phyloP scores from a whole-genome alignment of 768 basidiomycete species.

The Pleurotus pulmonarius region DNA sequence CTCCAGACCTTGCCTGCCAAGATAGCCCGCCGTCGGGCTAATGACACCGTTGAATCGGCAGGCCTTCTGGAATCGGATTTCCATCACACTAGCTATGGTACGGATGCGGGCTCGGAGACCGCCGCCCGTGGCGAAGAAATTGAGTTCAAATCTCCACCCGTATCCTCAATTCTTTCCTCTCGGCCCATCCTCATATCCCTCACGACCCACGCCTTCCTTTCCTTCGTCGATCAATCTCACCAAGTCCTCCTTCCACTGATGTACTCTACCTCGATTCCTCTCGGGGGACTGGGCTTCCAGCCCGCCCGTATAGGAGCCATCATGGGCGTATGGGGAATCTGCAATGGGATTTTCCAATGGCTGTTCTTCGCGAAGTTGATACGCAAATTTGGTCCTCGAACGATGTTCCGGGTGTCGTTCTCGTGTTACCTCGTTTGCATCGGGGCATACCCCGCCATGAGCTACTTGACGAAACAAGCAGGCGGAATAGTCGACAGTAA shows the following conservation, averaged over 20 bases:
- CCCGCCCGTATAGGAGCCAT: constrained; percentile 61
- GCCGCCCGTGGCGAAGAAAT: neutral
- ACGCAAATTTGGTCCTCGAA: neutral
- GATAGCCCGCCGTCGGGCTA: neutral
- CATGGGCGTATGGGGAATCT: constrained; percentile 46
- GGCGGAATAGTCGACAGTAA: neutral
- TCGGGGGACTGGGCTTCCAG: constrained; percentile 64
- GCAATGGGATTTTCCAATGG: constrained; percentile 45
- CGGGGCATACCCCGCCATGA: constrained; percentile 1
- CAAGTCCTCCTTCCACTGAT: constrained; percentile 36
- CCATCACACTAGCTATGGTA: neutral
- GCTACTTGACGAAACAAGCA: neutral
- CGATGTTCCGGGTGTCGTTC: neutral
- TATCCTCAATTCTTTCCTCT: neutral
- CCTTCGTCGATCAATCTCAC: constrained; percentile 34
- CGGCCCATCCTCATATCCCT: neutral
- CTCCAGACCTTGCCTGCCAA: neutral
- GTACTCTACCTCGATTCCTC: constrained; percentile 53
- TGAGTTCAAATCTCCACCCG: neutral
- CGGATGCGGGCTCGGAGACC: neutral
- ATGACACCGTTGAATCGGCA: neutral
- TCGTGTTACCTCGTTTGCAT: neutral
- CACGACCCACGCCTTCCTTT: constrained; percentile 28
- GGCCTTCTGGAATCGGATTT: neutral
- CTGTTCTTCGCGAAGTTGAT: neutral